Evolutionary conservation across 2,329 filamentous ascomycete genomes (phyloP), one percentile per base, ranked within the genome.

Genomic region (Cladosporium velox): DNA sequence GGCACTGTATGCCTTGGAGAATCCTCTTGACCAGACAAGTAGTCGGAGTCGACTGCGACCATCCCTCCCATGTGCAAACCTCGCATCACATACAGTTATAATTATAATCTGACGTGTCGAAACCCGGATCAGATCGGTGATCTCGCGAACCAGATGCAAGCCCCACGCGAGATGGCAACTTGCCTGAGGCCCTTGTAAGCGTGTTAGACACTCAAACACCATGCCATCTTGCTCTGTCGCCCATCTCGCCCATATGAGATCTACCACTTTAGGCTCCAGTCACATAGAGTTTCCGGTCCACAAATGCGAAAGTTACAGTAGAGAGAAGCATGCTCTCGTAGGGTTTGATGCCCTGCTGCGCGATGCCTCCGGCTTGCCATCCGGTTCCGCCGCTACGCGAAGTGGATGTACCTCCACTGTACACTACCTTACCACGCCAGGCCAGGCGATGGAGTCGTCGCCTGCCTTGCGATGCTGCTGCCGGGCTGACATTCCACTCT

Each of bases 331-430:
- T 47, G 41, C 41, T 44, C 41, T 44, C 18, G 18, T 44, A 44
- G 18, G 41, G 41, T 44, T 44, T 44, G 38, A 44, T 21, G 18
- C 41, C 18, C 41, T 44, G 41, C 41, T 21, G 41, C 28, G 52
- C 52, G 52, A 55, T 34, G 52, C 52, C 30, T 55, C 52, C 52
- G 52, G 52, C 52, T 55, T n/a, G 52, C 15, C 52, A 32, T 58
- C 57, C 57, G 57, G 26, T 35, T 21, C 35, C 57, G 57, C 57
- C 15, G 57, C 35, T 35, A 28, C 18, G 24, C 21, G 35, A 30
- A 47, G 52, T 55, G 52, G 52, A 55, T 32, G 52, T 32, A 34
- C 41, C 41, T 21, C n/a, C 38, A 44, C 38, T n/a, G 38, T 44
- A n/a, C 38, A 44, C 38, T n/a, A 44, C 35, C 35, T 15, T 44